Evolutionary conservation across 192 early-diverging fungal genomes (phyloP).

Genomic region (Spizellomyces punctatus): DNA sequence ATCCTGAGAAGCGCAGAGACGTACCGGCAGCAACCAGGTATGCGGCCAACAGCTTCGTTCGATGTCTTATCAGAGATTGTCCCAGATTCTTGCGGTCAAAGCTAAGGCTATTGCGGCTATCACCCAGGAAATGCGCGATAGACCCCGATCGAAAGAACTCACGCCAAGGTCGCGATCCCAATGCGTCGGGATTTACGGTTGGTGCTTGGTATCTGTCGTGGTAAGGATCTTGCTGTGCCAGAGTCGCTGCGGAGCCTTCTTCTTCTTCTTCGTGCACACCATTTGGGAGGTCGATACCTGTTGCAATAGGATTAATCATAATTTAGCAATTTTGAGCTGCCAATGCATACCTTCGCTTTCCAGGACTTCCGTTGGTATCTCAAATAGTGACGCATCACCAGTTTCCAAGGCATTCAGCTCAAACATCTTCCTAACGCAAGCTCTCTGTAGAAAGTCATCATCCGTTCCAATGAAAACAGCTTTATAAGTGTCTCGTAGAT

Average conservation of each 20-base stretch:
- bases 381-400: constrained; percentile 26
- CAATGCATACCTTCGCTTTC: constrained; percentile 3
- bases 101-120: not conserved
- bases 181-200: not conserved
- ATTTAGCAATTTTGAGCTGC: not conserved
- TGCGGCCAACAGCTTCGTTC: not conserved
- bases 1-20: not conserved
- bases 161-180: not conserved
- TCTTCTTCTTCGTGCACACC: not conserved
- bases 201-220: not conserved
- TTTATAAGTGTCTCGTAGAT: constrained; percentile 11
- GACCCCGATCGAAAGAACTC: too few species aligned
- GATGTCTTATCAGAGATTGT: not conserved
- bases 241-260: not conserved
- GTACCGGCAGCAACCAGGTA: not conserved
- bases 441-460: constrained; percentile 30
- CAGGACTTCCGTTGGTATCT: constrained; percentile 24
- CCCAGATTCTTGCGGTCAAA: not conserved
- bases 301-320: not conserved
- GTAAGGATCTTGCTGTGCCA: not conserved
- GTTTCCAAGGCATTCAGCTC: constrained; percentile 11
- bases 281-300: not conserved
- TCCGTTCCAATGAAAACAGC: constrained; percentile 32
- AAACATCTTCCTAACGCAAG: constrained; percentile 25
- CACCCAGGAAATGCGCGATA: not conserved